Base-by-base conservation (phyloP, 23 red algal genomes). In the Gracilariopsis chorda region DNA sequence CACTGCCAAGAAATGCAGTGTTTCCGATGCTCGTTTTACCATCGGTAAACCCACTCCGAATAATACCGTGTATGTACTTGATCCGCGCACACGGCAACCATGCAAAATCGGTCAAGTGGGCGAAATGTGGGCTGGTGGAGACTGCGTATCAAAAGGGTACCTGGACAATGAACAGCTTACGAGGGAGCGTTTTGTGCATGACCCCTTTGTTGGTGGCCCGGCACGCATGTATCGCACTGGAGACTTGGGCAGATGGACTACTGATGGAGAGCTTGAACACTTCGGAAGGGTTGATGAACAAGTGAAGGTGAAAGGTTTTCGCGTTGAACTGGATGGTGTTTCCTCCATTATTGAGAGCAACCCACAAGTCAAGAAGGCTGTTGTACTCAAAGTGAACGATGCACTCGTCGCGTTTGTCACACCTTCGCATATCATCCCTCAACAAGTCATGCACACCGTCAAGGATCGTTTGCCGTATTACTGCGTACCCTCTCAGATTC, bases 121-220 rank as follows among this genome's bases (percentile, higher is more conserved):
- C n/a, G 78, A 83, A 46, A 83, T 83, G 78, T 83, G 78, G 78
- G 78, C 55, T 10, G 78, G 78, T 32, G 78, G 78, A 2, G 78
- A 27, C 8, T 83, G 78, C 40, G 78, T 83, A 4, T 83, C 78
- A 37, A 47, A 40, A 45, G 78, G 78, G 23, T 83, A 83, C 29
- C 30, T 83, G 35, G 36, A 52, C 9, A 83, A 83, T 16, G 32
- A 28, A 13, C 2, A 20, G 32, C 78, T 83, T 10, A 83, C 78
- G 10, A 45, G n/a, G 19, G 55, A 83, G 46, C 52, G 51, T 10
- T 83, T 55, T 64, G 23, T 63, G 4, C 24, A 7, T 20, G 78
- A 83, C 53, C 78, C 78, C 4, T 83, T 58, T 46, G 29, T 83
- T 55, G 78, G 78, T n/a, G 53, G 51, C 34, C 12, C n/a, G 1